Conservation (phyloP, 192 early-diverging fungal genomes). For the Rhizophagus clarus region DNA sequence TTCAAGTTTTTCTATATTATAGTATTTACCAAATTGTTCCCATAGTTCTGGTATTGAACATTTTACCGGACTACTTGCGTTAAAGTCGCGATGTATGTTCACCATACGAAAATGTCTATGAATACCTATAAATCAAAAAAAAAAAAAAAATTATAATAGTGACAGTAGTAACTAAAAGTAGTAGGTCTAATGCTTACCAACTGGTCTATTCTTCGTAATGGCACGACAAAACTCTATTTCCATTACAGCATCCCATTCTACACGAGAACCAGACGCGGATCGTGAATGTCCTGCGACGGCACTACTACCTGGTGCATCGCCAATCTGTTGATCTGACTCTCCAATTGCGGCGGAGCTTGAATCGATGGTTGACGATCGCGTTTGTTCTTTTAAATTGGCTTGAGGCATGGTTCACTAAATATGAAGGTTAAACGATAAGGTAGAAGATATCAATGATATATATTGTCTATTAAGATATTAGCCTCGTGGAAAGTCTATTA, state of each 20-base stretch:
- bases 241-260: slow-evolving; percentile 47
- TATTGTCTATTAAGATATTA: not conserved
- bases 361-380: no score
- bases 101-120: slow-evolving; percentile 54
- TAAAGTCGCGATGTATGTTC: slow-evolving; percentile 42
- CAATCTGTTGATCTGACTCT: no score
- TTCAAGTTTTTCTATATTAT: slow-evolving; percentile 44
- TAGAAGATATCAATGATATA: no score
- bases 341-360: no score
- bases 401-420: not conserved
- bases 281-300: no score
- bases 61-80: slow-evolving; percentile 37
- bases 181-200: slow-evolving; percentile 39
- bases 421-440: not conserved
- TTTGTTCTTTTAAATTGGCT: no score
- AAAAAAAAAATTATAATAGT: not conserved
- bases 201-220: slow-evolving; percentile 45
- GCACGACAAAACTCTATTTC: slow-evolving; percentile 48
- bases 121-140: slow-evolving; percentile 35
- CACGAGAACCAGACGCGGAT: no score
- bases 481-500: not conserved
- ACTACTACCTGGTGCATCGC: no score
- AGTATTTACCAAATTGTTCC: slow-evolving; percentile 41
- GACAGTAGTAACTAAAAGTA: not conserved
- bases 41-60: slow-evolving; percentile 46